These are phyloP conservation scores for Corynespora cassiicola DNA, from an alignment of 2,329 filamentous ascomycete genomes.

Conservation along the genomic window DNA sequence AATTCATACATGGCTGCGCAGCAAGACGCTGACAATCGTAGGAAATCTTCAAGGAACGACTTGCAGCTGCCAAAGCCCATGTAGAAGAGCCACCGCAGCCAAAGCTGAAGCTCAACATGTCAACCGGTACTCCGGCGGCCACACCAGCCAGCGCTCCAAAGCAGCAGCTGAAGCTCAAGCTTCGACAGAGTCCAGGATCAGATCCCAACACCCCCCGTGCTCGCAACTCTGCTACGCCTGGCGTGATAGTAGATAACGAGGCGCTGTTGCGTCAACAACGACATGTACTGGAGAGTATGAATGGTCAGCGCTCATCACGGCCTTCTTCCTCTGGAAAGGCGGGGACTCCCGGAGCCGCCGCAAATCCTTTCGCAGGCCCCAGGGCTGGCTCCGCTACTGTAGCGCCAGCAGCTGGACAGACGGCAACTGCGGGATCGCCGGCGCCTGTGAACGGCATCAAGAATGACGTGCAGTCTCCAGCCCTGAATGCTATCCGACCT, in stretches of 20 bases:
- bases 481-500: conserved; percentile 45
- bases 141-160: conserved; percentile 34
- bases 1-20: neutral
- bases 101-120: conserved; percentile 82
- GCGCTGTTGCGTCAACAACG: conserved; percentile 60
- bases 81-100: conserved; percentile 76
- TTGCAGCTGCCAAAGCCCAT: conserved; percentile 74
- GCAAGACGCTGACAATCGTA: conserved; percentile 46
- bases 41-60: conserved; percentile 71
- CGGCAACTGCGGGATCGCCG: conserved; percentile 43
- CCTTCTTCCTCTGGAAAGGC: conserved; percentile 33
- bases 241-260: conserved; percentile 61
- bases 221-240: conserved; percentile 52
- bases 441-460: conserved; percentile 41
- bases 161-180: conserved; percentile 69
- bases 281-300: conserved; percentile 58
- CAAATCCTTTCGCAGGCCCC: conserved; percentile 37
- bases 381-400: conserved; percentile 27
- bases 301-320: conserved; percentile 41
- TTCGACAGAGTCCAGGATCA: conserved; percentile 48
- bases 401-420: conserved; percentile 22
- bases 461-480: conserved; percentile 53
- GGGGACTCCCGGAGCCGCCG: conserved; percentile 26
- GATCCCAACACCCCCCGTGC: conserved; percentile 48
- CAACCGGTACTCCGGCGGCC: conserved; percentile 34